phyloP scores from a whole-genome alignment of 2,329 filamentous ascomycete species.

The Scytalidium lignicola region DNA sequence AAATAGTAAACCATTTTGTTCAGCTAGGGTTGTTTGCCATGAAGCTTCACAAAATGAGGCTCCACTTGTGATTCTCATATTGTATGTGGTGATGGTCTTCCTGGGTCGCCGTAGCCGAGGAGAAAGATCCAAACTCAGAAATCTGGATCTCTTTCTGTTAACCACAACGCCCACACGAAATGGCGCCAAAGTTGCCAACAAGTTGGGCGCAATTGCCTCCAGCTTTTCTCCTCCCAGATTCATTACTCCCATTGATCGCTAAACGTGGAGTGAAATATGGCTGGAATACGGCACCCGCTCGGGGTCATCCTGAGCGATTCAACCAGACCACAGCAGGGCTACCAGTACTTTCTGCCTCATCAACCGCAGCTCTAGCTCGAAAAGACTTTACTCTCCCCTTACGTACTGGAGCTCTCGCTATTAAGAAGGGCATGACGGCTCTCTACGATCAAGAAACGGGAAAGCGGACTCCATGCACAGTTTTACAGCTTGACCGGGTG shows the following conservation, averaged over 20 bases:
- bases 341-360: slow-evolving; percentile 50
- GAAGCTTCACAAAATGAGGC: neutral
- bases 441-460: slow-evolving; percentile 74
- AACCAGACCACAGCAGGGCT: slow-evolving; percentile 54
- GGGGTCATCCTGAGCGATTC: slow-evolving; percentile 47
- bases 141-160: neutral
- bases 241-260: slow-evolving; percentile 25
- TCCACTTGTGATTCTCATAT: slow-evolving; percentile 22
- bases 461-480: slow-evolving; percentile 77
- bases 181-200: slow-evolving; percentile 30
- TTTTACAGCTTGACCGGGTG: slow-evolving; percentile 88
- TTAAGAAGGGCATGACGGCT: slow-evolving; percentile 95
- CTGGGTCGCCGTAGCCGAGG: slow-evolving; percentile 16
- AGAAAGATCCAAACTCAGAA: slow-evolving; percentile 3
- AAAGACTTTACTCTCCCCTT: slow-evolving; percentile 54
- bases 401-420: slow-evolving; percentile 76
- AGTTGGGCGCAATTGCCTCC: slow-evolving; percentile 27
- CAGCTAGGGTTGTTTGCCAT: neutral
- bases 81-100: slow-evolving; percentile 13
- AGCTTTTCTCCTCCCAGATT: slow-evolving; percentile 24
- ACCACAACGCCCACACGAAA: slow-evolving; percentile 17
- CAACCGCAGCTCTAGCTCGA: slow-evolving; percentile 55
- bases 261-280: slow-evolving; percentile 37
- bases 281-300: slow-evolving; percentile 52
- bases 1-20: slow-evolving; percentile 88